Evolutionary conservation across 257 asterid genomes (phyloP).

Genomic region (Nicotiana benthamiana): DNA sequence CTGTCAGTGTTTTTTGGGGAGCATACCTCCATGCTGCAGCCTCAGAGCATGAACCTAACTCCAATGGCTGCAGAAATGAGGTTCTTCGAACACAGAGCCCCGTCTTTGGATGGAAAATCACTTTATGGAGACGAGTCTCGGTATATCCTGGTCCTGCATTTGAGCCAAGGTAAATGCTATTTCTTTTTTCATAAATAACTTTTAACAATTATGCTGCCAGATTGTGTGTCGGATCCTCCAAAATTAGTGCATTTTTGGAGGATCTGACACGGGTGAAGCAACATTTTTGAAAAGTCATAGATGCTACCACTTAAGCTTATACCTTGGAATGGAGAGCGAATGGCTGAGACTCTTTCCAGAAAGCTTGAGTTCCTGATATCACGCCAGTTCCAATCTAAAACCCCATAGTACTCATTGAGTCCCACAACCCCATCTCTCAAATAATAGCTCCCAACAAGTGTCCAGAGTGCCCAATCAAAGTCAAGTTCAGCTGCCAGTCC

Average conservation of each 20-base stretch:
- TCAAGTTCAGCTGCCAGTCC: constrained; percentile 91
- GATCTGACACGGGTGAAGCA: too few relatives aligned
- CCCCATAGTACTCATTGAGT: constrained; percentile 61
- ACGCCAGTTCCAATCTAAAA: constrained; percentile 76
- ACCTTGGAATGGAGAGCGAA: constrained; percentile 75
- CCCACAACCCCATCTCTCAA: constrained; percentile 63
- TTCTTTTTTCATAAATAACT: neutral
- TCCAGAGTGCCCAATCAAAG: constrained; percentile 89
- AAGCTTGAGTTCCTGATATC: constrained; percentile 48
- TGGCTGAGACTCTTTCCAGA: constrained; percentile 50
- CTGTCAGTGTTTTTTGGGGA: constrained; percentile 41
- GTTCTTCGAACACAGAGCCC: constrained; percentile 57
- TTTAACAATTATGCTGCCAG: neutral
- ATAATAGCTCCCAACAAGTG: constrained; percentile 78
- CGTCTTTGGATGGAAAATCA: constrained; percentile 75
- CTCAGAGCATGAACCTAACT: constrained; percentile 71
- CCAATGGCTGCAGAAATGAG: constrained; percentile 44
- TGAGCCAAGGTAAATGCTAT: neutral
- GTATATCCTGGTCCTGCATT: constrained; percentile 72
- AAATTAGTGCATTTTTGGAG: too few relatives aligned
- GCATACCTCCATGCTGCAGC: constrained; percentile 66
- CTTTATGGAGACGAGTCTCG: constrained; percentile 39
- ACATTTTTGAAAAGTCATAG: too few relatives aligned
- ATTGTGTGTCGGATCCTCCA: too few relatives aligned
- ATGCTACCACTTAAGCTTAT: neutral